Conservation (phyloP, 108 stramenopile species). For the Nannochloropsis salina region DNA sequence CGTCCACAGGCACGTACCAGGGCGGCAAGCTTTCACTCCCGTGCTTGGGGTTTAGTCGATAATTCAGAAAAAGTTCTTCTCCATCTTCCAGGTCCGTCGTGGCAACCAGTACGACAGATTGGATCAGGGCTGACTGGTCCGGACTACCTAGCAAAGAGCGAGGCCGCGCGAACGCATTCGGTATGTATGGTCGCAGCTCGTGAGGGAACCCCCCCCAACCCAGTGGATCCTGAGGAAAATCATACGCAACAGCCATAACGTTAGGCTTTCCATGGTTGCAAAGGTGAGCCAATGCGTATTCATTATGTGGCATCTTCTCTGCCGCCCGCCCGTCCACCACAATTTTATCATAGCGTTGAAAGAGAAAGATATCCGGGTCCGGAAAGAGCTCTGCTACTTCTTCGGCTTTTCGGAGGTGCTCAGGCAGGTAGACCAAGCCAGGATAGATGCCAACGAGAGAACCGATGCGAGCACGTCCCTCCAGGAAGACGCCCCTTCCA, state of each 20-base stretch:
- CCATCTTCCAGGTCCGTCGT: not conserved
- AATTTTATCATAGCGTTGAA: slow-evolving; percentile 12
- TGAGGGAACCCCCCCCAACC: not conserved
- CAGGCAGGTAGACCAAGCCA: not conserved
- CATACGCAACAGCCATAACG: slow-evolving; percentile 6
- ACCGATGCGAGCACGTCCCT: not conserved
- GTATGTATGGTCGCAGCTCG: not conserved
- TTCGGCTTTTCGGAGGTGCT: not conserved
- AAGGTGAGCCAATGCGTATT: slow-evolving; percentile 2
- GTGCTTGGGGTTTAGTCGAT: slow-evolving; percentile 17
- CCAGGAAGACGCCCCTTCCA: slow-evolving; percentile 19
- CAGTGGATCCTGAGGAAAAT: slow-evolving; percentile 1
- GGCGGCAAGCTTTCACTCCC: not conserved
- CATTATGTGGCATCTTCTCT: not conserved
- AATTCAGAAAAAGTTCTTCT: slow-evolving; percentile 6
- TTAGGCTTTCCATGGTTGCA: not conserved
- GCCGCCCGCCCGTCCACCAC: slow-evolving; percentile 7
- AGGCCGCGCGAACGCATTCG: not conserved
- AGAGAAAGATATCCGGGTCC: not conserved
- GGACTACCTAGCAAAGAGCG: not conserved
- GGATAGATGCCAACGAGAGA: not conserved
- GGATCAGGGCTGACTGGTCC: not conserved
- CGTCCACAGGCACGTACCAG: slow-evolving; percentile 19
- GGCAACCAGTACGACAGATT: not conserved
- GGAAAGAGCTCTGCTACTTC: slow-evolving; percentile 16